Evolutionary conservation across 352 stramenopile genomes (phyloP), one percentile per base, ranked within the genome.

Genomic region (Pelagophyceae sp.): DNA sequence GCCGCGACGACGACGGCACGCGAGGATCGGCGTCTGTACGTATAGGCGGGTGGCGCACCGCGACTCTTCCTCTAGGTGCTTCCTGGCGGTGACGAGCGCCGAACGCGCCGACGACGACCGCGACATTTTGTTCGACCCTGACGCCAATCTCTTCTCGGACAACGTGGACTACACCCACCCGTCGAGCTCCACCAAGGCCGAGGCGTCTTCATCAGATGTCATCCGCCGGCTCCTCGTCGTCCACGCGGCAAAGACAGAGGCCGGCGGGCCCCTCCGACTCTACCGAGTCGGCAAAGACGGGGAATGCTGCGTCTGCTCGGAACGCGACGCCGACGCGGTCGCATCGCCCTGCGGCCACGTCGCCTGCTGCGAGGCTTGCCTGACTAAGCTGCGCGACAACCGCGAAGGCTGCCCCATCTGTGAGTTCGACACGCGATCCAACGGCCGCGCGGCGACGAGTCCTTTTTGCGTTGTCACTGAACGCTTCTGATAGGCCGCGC

Each of bases 121-220:
- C 31, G 61, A 71, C 61, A 27, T 71, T 6, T 11, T 71, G n/a
- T 71, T 71, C 61, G 61, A 71, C 61, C 61, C 61, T 2, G 61
- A 71, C 61, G 5, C 6, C 3, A 37, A 71, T 11, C n/a, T 38
- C 19, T 71, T 71, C 61, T 71, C 61, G 61, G 61, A 71, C 31
- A 17, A 29, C 31, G 31, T 71, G n/a, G 61, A 71, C 31, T 38
- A 71, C 61, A 31, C 61, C 19, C 5, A 37, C 29, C 5, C 61
- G 61, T 71, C 61, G 61, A 27, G 23, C 5, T 11, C 58, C 23
- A 15, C 23, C 5, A 31, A 5, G 58, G 58, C 61, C 3, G 61
- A 19, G 61, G 29, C 2, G 19, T 6, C 61, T 27, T 37, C 61
- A 31, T 3, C 33, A 11, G 61, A 65, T 32, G 58, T 65, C 58